A percentile compares a stretch with the other conserved stretches of the same genome.
Evolutionary conservation across 306 rosid species (phyloP).

Genomic region (Vigna radiata): DNA sequence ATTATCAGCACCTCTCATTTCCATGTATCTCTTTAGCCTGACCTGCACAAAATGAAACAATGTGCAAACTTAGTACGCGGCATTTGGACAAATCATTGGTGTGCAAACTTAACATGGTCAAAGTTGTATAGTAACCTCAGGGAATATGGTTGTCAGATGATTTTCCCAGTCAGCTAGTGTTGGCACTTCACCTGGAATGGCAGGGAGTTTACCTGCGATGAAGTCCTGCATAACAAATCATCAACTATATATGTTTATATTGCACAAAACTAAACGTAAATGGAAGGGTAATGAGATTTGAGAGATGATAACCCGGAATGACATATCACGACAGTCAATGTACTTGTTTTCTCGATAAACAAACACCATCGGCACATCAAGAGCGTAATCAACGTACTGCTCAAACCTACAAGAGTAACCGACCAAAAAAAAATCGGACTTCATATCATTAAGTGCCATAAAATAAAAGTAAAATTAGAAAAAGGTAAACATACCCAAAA

Average conservation of each 20-base stretch:
- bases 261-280: neutral
- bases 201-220: slow-evolving; percentile 73
- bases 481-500: slow-evolving; percentile 63
- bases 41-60: slow-evolving; percentile 54
- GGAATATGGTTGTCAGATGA: slow-evolving; percentile 84
- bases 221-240: slow-evolving; percentile 70
- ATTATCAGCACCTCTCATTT: slow-evolving; percentile 96
- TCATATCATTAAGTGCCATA: neutral
- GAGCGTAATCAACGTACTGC: slow-evolving; percentile 85
- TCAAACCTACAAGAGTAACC: slow-evolving; percentile 63
- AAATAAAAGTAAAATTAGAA: neutral
- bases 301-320: slow-evolving; percentile 71
- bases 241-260: no score
- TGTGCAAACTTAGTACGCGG: neutral
- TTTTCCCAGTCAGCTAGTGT: slow-evolving; percentile 91
- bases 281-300: slow-evolving; percentile 3
- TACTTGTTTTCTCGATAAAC: slow-evolving; percentile 73
- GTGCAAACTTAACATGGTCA: neutral
- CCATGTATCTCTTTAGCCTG: slow-evolving; percentile 87
- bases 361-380: slow-evolving; percentile 90
- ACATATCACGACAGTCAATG: slow-evolving; percentile 73
- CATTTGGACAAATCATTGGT: neutral
- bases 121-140: slow-evolving; percentile 60
- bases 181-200: slow-evolving; percentile 76
- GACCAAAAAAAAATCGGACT: neutral